Base-by-base conservation (phyloP, 163 green algal genomes). In the Chlamydomonas reinhardtii region DNA sequence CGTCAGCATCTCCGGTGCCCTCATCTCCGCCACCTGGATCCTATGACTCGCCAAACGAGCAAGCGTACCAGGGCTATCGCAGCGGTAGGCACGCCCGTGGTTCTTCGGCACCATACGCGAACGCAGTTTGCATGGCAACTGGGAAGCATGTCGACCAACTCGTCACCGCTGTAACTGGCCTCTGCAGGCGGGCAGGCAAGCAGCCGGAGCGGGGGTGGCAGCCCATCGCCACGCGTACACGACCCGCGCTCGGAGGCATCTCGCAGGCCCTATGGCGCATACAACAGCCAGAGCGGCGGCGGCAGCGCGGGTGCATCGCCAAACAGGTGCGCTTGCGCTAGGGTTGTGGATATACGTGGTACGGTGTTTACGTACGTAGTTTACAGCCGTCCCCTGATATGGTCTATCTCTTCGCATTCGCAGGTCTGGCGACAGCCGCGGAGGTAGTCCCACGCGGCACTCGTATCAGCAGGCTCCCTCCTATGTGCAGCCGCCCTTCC, bases 401-500 rank as follows among this genome's bases (percentile, higher is more conserved):
- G 24, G 17, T 24, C 3, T 48, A 4, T 24, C 4, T 1, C 62
- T 69, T 22, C 2, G 24, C 62, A 69, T 29, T 27, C 17, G 27
- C 68, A 85, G 79, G 79, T 85, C 68, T 25, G 71, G 48, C 32
- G 48, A 22, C 6, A 77, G 68, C 32, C 52, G 9, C 0, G 79
- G 52, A 1, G 39, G 68, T 19, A 71, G 52, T n/a, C 52, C 79
- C 34, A 48, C 66, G 11, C 70, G 80, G 24, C 56, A 56, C n/a
- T 86, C 80, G n/a, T 80, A 86, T 70, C 27, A 34, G 34, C 4
- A 39, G 12, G 16, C 32, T 15, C 70, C 80, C 2, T 25, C 29
- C 54, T 52, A 80, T 9, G 11, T 52, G 27, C 80, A 86, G 70
- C 80, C 69, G 70, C 80, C 80, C 27, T 86, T 86, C 34, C 69